Evolutionary conservation across 768 basidiomycete genomes (phyloP).

Genomic region (Podaxis carcinomalis): DNA sequence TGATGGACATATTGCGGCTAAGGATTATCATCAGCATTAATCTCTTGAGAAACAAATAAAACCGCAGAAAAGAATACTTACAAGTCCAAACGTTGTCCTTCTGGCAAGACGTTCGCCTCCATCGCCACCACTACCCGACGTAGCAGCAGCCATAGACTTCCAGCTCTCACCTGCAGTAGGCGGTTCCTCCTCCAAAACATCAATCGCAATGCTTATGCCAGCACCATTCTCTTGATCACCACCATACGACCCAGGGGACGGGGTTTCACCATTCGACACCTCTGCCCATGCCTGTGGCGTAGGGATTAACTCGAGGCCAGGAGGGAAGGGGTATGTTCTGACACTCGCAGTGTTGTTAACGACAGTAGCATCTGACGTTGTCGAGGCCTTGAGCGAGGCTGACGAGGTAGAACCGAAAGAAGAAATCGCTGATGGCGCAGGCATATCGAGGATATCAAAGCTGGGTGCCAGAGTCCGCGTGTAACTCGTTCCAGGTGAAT

Average conservation of each 20-base stretch:
- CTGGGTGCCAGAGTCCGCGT: constrained; percentile 6
- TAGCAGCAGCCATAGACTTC: constrained; percentile 46
- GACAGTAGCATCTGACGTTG: neutral
- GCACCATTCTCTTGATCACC: constrained; percentile 23
- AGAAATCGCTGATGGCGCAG: constrained; percentile 51
- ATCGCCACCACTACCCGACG: constrained; percentile 17
- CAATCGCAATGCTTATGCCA: constrained; percentile 42
- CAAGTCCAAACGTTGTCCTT: constrained; percentile 60
- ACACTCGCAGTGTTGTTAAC: constrained; percentile 14
- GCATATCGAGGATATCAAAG: constrained; percentile 30
- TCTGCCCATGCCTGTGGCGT: constrained; percentile 30
- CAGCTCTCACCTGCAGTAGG: constrained; percentile 59
- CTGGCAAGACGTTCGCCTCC: constrained; percentile 27
- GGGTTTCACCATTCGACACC: constrained; percentile 8
- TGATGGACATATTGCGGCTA: constrained; percentile 43
- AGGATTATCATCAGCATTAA: constrained; percentile 6
- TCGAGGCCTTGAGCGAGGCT: constrained; percentile 25
- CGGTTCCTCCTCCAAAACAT: constrained; percentile 67
- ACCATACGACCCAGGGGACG: constrained; percentile 13
- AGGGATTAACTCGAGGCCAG: constrained; percentile 28
- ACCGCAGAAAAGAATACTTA: constrained; percentile 30
- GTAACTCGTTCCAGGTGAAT: neutral
- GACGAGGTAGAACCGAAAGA: constrained; percentile 39
- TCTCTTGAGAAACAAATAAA: constrained; percentile 2
- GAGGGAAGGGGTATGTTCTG: constrained; percentile 28